A percentile compares a stretch with the other conserved stretches of the same genome.
phyloP scores from a whole-genome alignment of 31 red algal genomes.

The Odonthalia washingtoniensis region DNA sequence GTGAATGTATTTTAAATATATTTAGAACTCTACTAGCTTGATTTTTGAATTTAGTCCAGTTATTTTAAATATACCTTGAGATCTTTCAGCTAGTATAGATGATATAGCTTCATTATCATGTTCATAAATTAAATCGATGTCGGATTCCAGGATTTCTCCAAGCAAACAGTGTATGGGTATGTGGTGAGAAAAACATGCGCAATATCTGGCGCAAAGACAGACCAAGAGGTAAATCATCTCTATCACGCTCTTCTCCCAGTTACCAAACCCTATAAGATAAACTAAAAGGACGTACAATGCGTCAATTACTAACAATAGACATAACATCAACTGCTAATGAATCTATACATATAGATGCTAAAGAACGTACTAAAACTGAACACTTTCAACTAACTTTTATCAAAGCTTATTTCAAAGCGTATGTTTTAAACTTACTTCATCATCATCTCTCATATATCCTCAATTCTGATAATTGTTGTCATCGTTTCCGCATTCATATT shows the following conservation, averaged over 20 bases:
- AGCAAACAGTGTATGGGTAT: not conserved
- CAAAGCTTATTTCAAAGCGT: constrained; percentile 57
- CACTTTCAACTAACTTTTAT: constrained; percentile 69
- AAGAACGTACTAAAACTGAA: constrained; percentile 45
- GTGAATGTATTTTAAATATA: constrained; percentile 65
- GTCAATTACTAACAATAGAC: constrained; percentile 53
- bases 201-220: not conserved
- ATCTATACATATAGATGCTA: too few species aligned
- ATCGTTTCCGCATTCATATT: constrained; percentile 97
- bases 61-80: constrained; percentile 84
- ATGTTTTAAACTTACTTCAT: constrained; percentile 34
- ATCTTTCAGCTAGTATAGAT: constrained; percentile 81
- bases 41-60: constrained; percentile 76
- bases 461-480: constrained; percentile 82
- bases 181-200: not conserved
- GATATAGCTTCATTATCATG: too few species aligned
- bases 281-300: constrained; percentile 53
- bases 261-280: constrained; percentile 38
- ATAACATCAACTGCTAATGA: too few species aligned
- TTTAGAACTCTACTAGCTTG: constrained; percentile 75
- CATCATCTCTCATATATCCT: too few species aligned
- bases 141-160: not conserved
- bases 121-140: too few species aligned
- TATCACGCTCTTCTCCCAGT: constrained; percentile 67
- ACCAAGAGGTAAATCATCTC: constrained; percentile 69